Evolutionary conservation across 805 yeast species (phyloP).

Genomic region (Starmerella apicola): DNA sequence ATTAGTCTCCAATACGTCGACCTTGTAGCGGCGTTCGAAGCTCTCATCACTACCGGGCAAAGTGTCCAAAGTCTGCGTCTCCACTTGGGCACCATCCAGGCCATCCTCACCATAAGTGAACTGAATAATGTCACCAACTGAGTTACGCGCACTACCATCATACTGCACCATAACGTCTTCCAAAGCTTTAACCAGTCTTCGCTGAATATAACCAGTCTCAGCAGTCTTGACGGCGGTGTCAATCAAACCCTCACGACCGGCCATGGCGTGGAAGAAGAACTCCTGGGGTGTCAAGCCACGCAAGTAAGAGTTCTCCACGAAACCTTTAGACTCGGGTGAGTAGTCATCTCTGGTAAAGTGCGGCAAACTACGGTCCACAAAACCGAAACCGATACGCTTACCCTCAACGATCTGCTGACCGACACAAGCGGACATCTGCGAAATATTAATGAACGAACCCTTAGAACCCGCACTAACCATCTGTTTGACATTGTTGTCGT

Average conservation of each 20-base stretch:
- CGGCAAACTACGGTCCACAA: slow-evolving; percentile 89
- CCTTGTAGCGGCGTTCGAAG: slow-evolving; percentile 72
- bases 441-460: slow-evolving; percentile 96
- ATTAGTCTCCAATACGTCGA: slow-evolving; percentile 66
- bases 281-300: slow-evolving; percentile 98
- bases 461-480: slow-evolving; percentile 99
- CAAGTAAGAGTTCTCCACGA: slow-evolving; percentile 90
- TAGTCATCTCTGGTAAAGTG: slow-evolving; percentile 98
- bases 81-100: slow-evolving; percentile 95
- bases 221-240: slow-evolving; percentile 99
- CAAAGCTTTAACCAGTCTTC: slow-evolving; percentile 91
- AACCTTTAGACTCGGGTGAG: slow-evolving; percentile 96
- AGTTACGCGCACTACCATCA: slow-evolving; percentile 96
- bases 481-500: slow-evolving; percentile 90
- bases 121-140: slow-evolving; percentile 91
- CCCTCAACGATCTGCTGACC: slow-evolving; percentile 99
- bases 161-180: slow-evolving; percentile 97
- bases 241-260: slow-evolving; percentile 99
- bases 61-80: slow-evolving; percentile 88
- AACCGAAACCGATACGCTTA: slow-evolving; percentile 97
- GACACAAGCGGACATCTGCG: slow-evolving; percentile 99
- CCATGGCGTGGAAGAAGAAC: slow-evolving; percentile 98
- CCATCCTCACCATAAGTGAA: slow-evolving; percentile 99
- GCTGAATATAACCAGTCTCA: slow-evolving; percentile 96
- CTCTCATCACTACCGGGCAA: slow-evolving; percentile 82